phyloP scores from a whole-genome alignment of 2,329 filamentous ascomycete genomes.

The Cadophora gregata region DNA sequence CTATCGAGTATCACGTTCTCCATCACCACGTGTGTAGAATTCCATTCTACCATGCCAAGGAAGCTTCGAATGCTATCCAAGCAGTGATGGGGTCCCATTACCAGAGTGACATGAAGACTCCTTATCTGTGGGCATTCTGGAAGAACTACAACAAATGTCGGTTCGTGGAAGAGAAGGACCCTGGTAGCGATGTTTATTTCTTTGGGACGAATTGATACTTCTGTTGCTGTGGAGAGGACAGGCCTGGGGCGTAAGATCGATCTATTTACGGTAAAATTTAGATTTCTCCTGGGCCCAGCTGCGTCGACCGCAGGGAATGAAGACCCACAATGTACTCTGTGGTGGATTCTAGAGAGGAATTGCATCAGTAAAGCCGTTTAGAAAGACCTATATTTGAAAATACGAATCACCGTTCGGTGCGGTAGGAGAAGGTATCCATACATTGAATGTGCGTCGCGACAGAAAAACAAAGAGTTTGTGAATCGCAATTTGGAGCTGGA shows the following conservation, averaged over 20 bases:
- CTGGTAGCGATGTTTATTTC: slow-evolving; percentile 34
- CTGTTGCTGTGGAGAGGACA: neutral
- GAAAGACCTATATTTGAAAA: too few species aligned
- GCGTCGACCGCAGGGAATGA: too few species aligned
- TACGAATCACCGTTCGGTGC: too few species aligned
- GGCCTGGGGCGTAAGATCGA: neutral
- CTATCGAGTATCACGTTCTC: slow-evolving; percentile 66
- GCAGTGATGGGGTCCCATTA: slow-evolving; percentile 61
- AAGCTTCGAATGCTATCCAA: slow-evolving; percentile 61
- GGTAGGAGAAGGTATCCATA: too few species aligned
- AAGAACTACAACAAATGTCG: slow-evolving; percentile 37
- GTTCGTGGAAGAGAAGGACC: slow-evolving; percentile 41
- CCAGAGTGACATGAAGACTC: slow-evolving; percentile 46
- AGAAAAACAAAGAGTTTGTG: too few species aligned
- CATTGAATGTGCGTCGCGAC: too few species aligned
- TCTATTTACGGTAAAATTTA: neutral
- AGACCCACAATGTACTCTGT: too few species aligned
- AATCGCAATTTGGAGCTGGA: too few species aligned
- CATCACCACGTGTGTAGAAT: slow-evolving; percentile 66
- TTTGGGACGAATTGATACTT: slow-evolving; percentile 22
- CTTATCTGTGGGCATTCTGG: slow-evolving; percentile 42
- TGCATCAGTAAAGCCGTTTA: too few species aligned
- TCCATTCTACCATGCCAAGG: slow-evolving; percentile 62
- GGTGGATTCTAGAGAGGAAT: too few species aligned
- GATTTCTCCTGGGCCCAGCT: too few species aligned